These are phyloP conservation scores for Dovyalis caffra DNA, from an alignment of 345 rosid genomes.

Conservation along the genomic window DNA sequence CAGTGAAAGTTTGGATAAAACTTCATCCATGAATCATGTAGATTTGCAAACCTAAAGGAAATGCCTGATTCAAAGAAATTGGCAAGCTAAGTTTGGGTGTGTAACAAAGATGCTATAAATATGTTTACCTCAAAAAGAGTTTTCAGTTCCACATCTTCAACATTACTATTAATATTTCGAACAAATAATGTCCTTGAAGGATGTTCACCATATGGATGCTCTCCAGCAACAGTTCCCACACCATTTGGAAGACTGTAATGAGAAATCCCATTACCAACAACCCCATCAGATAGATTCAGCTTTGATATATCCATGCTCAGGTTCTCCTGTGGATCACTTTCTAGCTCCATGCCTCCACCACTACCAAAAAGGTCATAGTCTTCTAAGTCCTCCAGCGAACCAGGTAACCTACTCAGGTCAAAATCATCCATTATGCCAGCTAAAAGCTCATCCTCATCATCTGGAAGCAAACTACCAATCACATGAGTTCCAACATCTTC, in stretches of 20 bases:
- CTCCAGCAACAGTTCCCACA: conserved; percentile 64
- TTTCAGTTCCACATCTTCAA: conserved; percentile 62
- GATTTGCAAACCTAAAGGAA: too few species aligned
- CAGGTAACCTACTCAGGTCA: conserved; percentile 55
- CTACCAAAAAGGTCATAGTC: conserved; percentile 71
- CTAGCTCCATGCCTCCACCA: conserved; percentile 79
- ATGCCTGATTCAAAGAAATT: too few species aligned
- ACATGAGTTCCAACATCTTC: conserved; percentile 41
- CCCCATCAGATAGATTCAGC: conserved; percentile 45
- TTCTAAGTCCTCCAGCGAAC: conserved; percentile 59
- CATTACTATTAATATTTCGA: conserved; percentile 69
- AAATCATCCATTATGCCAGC: conserved; percentile 71
- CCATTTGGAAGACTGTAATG: conserved; percentile 51
- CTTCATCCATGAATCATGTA: too few species aligned
- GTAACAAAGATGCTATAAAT: neutral
- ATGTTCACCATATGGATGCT: conserved; percentile 79
- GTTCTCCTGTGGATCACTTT: conserved; percentile 47
- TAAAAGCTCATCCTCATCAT: conserved; percentile 65
- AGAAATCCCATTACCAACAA: conserved; percentile 41
- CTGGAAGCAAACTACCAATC: conserved; percentile 54
- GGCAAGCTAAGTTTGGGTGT: neutral
- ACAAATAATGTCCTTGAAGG: conserved; percentile 82
- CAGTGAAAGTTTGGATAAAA: too few species aligned
- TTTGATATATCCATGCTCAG: conserved; percentile 44
- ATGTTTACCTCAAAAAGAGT: conserved; percentile 58